Evolutionary conservation across 305 asterid species (phyloP).

Genomic region (Plantago coronopus): DNA sequence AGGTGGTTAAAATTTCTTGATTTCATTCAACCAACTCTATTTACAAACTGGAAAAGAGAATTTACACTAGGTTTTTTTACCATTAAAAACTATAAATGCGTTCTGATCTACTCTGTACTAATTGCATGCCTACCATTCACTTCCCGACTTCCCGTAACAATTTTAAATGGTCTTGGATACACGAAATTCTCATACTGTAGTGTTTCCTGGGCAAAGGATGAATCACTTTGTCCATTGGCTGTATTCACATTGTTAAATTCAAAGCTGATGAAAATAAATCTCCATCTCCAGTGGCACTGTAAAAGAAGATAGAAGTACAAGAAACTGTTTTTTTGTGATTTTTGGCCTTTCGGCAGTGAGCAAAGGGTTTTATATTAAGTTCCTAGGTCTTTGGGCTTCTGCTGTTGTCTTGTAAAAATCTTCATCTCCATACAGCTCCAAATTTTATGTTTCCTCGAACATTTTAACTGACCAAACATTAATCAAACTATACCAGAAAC

Average conservation of each 20-base stretch:
- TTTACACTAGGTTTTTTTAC: not conserved
- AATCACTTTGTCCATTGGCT: not conserved
- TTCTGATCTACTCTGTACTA: not conserved
- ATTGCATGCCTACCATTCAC: slow-evolving; percentile 3
- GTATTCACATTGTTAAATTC: too few species aligned
- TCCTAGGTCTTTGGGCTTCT: too few species aligned
- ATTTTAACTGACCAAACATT: not conserved
- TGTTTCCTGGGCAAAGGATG: not conserved
- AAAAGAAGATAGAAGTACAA: not conserved
- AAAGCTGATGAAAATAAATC: not conserved
- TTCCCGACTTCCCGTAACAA: not conserved
- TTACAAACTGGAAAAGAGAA: not conserved
- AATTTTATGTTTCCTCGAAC: not conserved
- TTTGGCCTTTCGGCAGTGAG: too few species aligned
- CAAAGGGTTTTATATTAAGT: too few species aligned
- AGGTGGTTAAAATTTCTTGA: slow-evolving; percentile 8
- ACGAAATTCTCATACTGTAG: not conserved
- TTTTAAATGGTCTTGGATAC: not conserved
- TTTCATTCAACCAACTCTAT: not conserved
- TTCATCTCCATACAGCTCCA: too few species aligned
- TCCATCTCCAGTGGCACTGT: not conserved
- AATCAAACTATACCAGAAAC: not conserved
- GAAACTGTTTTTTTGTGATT: not conserved
- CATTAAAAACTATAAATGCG: too few species aligned
- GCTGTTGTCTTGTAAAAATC: too few species aligned